Evolutionary conservation across 192 early-diverging fungal genomes (phyloP), one percentile per base, ranked within the genome.

Genomic region (Coemansia sp.): DNA sequence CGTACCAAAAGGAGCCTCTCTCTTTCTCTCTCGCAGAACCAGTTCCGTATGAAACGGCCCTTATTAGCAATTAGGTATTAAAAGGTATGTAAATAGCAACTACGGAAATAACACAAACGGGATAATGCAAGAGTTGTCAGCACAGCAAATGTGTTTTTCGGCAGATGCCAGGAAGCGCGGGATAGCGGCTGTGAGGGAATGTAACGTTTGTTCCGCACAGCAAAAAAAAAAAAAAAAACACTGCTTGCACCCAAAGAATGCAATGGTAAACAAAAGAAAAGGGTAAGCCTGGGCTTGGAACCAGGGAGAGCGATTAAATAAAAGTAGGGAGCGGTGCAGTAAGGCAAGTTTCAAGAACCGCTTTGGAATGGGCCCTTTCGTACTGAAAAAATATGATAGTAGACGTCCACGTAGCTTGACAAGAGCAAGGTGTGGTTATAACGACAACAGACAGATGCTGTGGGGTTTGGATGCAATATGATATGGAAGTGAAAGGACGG

Each of bases 231-330:
- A 39, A 39, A 39, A 41, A 14, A 12, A 41, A 41, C 7, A 41
- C 24, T 53, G 51, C 51, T 23, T 53, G 51, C 23, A 24, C 44
- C 14, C 21, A 45, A 62, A 64, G 48, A 64, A 64, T 52, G 63
- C 51, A 64, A 64, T 46, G 30, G 55, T 58, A 58, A 58, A 66
- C 52, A 66, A 55, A 52, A 58, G 14, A 46, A 26, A 26, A 26
- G 62, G 62, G 62, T 23, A 14, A 45, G 21, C 60, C 21, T 14
- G 12, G 44, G 12, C 21, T 21, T 23, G 26, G 24, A 26, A 63
- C 21, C 16, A 33, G 44, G 45, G 62, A n/a, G n/a, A 35, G 60
- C 12, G 34, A 48, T 49, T 4, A 55, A 64, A 45, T 51, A 51
- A 53, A 53, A 41, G 51, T 12, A 53, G 51, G 21, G 24, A 53